Percentiles rank a stretch among this genome's conserved stretches.
These are phyloP conservation scores for Cercospora citrullina DNA, from an alignment of 2,329 filamentous ascomycete genomes.

Conservation along the genomic window DNA sequence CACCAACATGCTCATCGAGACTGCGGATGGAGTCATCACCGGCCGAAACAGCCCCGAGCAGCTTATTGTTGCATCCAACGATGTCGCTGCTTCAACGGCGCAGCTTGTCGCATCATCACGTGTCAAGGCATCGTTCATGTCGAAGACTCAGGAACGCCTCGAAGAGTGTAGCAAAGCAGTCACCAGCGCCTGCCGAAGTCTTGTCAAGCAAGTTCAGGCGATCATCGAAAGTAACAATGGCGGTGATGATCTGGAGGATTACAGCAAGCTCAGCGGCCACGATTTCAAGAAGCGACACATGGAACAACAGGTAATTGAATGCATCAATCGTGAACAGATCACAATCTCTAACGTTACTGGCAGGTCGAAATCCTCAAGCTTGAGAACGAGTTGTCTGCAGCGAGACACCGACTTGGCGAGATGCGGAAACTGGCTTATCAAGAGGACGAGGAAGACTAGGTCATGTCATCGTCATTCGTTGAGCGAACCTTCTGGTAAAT, in stretches of 20 bases:
- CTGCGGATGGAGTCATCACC: conserved; percentile 90
- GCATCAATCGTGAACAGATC: conserved; percentile 5
- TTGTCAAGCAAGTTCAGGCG: conserved; percentile 90
- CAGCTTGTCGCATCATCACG: conserved; percentile 93
- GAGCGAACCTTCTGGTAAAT: background rate
- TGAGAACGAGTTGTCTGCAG: conserved; percentile 79
- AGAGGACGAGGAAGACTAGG: conserved; percentile 57
- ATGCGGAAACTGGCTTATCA: conserved; percentile 98
- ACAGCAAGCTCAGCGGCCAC: conserved; percentile 81
- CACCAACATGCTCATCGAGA: conserved; percentile 92
- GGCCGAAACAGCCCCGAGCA: conserved; percentile 93
- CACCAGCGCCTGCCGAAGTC: conserved; percentile 77
- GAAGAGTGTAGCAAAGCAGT: conserved; percentile 93
- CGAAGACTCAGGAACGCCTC: conserved; percentile 88
- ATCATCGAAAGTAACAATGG: conserved; percentile 86
- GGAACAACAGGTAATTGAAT: conserved; percentile 89
- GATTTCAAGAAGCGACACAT: conserved; percentile 99
- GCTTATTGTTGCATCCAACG: conserved; percentile 95
- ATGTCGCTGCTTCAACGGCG: conserved; percentile 92
- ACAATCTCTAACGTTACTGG: conserved; percentile 12
- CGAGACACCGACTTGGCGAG: conserved; percentile 82
- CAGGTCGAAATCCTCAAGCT: conserved; percentile 96
- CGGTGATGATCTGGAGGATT: conserved; percentile 72
- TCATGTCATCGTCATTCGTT: background rate
- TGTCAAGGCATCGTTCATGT: conserved; percentile 98